Conservation (phyloP, 257 asterid species). For the Jacaranda copaia region DNA sequence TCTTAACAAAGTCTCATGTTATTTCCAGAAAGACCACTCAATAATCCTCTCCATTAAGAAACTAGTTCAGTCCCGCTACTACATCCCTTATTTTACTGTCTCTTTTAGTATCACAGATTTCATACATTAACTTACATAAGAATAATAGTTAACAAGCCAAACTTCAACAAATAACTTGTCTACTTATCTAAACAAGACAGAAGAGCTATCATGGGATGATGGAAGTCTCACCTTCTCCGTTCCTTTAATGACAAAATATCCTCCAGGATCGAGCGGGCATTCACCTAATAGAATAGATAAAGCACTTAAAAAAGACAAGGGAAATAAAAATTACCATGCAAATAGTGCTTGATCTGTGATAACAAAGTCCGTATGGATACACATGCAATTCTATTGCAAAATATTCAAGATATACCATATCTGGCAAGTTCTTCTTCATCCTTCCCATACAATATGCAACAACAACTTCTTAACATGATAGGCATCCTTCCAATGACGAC, state of each 20-base stretch:
- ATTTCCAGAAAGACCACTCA: constrained; percentile 9
- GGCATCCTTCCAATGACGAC: constrained; percentile 87
- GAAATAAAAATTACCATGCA: constrained; percentile 5
- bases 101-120: not conserved
- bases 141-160: constrained; percentile 2
- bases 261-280: constrained; percentile 99
- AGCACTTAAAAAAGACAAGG: constrained; percentile 11
- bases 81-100: not conserved
- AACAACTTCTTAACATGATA: constrained; percentile 83
- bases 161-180: constrained; percentile 3
- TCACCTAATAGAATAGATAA: constrained; percentile 64
- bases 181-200: constrained; percentile 27
- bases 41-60: constrained; percentile 24
- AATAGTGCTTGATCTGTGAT: constrained; percentile 22
- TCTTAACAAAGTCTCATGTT: constrained; percentile 2
- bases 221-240: constrained; percentile 77
- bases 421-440: constrained; percentile 92
- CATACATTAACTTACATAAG: constrained; percentile 2
- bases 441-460: constrained; percentile 73
- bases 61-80: constrained; percentile 15
- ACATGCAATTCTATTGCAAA: constrained; percentile 27
- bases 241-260: constrained; percentile 90
- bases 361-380: constrained; percentile 13
- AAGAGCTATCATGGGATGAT: constrained; percentile 25
- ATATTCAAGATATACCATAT: constrained; percentile 56